Percentiles rank a stretch among this genome's conserved stretches.
Conservation (phyloP, 2,329 filamentous ascomycete species). For the Pseudogymnoascus sp. region DNA sequence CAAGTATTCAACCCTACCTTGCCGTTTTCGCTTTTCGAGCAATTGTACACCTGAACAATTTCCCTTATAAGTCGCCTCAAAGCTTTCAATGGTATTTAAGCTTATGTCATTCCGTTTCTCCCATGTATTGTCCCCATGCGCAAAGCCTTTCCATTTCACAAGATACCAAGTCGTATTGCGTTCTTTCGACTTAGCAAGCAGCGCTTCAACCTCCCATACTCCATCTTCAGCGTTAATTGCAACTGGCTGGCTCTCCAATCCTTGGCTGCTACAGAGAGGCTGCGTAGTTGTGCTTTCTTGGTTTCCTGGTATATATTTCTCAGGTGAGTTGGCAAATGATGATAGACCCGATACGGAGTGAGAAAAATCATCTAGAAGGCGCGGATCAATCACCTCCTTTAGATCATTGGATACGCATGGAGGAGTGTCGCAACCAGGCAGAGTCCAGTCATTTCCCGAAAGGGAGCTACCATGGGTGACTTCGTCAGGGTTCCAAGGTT, state of each 20-base stretch:
- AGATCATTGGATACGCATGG: neutral
- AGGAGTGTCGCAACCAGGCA: slow-evolving; percentile 10
- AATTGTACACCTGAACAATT: slow-evolving; percentile 12
- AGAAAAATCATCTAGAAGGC: neutral
- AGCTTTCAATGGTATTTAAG: slow-evolving; percentile 10
- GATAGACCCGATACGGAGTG: neutral
- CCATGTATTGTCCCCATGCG: slow-evolving; percentile 17
- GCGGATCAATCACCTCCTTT: neutral
- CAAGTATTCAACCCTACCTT: slow-evolving; percentile 12
- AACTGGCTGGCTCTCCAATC: neutral
- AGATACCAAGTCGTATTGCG: slow-evolving; percentile 17
- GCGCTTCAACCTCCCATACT: slow-evolving; percentile 13
- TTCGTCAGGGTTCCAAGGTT: slow-evolving; percentile 13
- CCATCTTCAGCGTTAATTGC: neutral
- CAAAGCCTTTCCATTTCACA: slow-evolving; percentile 20
- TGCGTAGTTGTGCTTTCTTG: neutral
- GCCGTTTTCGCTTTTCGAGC: slow-evolving; percentile 12
- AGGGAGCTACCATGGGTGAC: slow-evolving; percentile 12
- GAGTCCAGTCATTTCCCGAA: slow-evolving; percentile 11
- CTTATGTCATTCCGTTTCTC: slow-evolving; percentile 15
- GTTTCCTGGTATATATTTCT: neutral
- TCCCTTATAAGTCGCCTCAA: slow-evolving; percentile 15
- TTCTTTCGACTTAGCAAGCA: slow-evolving; percentile 20
- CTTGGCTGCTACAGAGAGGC: neutral
- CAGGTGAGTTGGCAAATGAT: neutral